Base-by-base conservation (phyloP, 2,329 filamentous ascomycete species). In the Colletotrichum eleusines region DNA sequence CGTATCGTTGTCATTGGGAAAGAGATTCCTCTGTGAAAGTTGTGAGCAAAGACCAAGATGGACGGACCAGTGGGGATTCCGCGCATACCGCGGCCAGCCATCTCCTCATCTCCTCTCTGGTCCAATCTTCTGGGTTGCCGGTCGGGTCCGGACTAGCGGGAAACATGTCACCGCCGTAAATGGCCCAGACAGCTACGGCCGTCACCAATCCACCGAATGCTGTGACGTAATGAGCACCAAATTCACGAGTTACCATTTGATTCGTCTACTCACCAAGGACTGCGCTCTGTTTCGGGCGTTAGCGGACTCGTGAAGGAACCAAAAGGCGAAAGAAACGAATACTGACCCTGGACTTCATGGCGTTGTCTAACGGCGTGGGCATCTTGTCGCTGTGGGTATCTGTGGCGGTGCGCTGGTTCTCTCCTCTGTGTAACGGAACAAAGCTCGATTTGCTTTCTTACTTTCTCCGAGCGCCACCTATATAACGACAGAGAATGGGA, bases 131-230 rank as follows among this genome's bases (percentile, higher is more conserved):
- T 50, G 84, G 89, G 84, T 94, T 87, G 71, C 94, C 94, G 35
- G 84, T 93, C n/a, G 95, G 94, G 78, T 97, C 94, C 58, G 85
- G 72, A 74, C 90, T 84, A 4, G 88, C 81, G 0, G 95, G 95
- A 76, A 98, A 97, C 77, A 98, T 88, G 73, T 95, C 94, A 63
- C 89, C 87, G 67, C 94, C 94, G 91, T 92, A 97, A 76, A 98
- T 95, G 23, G 89, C 88, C 91, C 92, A 97, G 51, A 89, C 90
- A 20, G 94, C 92, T 2, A 92, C 94, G 2, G 92, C 94, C 8
- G 93, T 92, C 18, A 98, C 88, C 63, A 97, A 87, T 12, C 92
- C 93, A 5, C 92, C 90, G 78, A 98, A 98, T 23, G 91, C 93
- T 91, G 82, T 76, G 76, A 59, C n/a, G 7, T 18, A 53, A n/a